Base-by-base conservation (phyloP, 129 eudicot species). In the Lactuca sativa region DNA sequence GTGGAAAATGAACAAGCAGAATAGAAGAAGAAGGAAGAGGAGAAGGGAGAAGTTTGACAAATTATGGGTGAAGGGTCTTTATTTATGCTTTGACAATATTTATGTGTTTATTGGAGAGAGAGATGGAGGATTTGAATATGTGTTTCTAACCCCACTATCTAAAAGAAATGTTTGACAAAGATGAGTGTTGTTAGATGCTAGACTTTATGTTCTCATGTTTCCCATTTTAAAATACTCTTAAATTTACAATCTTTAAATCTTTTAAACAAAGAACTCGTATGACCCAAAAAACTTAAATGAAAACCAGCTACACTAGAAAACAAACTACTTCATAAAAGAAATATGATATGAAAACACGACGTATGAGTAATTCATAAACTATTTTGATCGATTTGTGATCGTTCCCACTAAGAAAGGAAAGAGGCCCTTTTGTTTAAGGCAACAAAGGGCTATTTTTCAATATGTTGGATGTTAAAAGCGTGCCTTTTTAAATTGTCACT, bases 71-170 rank as follows among this genome's bases (percentile, higher is more conserved):
- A 77, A 44, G 75, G 30, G 86, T 89, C 84, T 89, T 86, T 86
- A 77, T 83, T 86, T 79, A 84, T 82, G 85, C 78, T 80, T 90
- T 86, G 93, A 86, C 96, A 85, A 72, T 67, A 74, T 68, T 74
- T 83, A 44, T 66, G 70, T 66, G 59, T 82, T 67, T 67, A 73
- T 79, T 61, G 74, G 78, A 47, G 52, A 47, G 52, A 47, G 52
- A 72, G 73, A 70, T 76, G 67, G 48, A 59, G 73, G 74, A 34
- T 75, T 79, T 75, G 78, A 82, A 65, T 70, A 80, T 66, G 70
- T 78, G 71, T 59, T 67, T 70, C 78, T 66, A 76, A 75, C 83
- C 95, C 85, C 89, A 77, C 83, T 71, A 73, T 67, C 71, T 65
- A 82, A 79, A 76, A 83, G 63, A 76, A 66, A 61, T 64, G 85